A percentile compares a stretch with the other conserved stretches of the same genome.
Conservation (phyloP, 805 yeast species). For the Hanseniaspora pseudoguilliermondii region DNA sequence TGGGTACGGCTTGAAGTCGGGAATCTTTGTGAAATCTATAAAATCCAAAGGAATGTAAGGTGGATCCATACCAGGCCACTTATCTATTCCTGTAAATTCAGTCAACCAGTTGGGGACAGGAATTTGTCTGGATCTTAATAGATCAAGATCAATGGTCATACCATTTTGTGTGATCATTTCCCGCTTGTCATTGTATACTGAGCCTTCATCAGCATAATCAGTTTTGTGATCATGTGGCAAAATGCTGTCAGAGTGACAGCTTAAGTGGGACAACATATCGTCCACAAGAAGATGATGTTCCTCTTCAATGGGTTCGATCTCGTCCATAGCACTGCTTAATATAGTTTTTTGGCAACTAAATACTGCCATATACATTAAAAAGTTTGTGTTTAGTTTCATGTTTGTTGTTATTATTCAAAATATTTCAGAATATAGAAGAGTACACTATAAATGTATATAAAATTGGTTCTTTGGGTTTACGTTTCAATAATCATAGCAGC, state of each 20-base stretch:
- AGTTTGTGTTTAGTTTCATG: neutral
- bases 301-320: neutral
- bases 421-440: neutral
- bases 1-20: conserved; percentile 35
- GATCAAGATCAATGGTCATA: conserved; percentile 2
- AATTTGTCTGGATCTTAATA: conserved; percentile 17
- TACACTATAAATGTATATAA: too few species aligned
- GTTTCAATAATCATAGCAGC: too few species aligned
- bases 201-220: neutral
- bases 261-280: neutral
- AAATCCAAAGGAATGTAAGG: conserved; percentile 76
- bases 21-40: conserved; percentile 44
- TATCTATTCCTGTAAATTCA: conserved; percentile 54
- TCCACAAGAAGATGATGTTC: conserved; percentile 1
- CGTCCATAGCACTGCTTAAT: neutral
- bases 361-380: neutral
- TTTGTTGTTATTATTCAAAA: neutral
- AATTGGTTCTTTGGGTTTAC: too few species aligned
- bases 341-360: neutral
- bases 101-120: conserved; percentile 74
- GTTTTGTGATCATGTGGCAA: neutral
- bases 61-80: conserved; percentile 82
- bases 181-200: neutral
- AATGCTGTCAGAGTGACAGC: neutral
- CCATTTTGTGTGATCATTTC: neutral